phyloP scores from a whole-genome alignment of 139 green algal species.

The Picochlorum sp. region DNA sequence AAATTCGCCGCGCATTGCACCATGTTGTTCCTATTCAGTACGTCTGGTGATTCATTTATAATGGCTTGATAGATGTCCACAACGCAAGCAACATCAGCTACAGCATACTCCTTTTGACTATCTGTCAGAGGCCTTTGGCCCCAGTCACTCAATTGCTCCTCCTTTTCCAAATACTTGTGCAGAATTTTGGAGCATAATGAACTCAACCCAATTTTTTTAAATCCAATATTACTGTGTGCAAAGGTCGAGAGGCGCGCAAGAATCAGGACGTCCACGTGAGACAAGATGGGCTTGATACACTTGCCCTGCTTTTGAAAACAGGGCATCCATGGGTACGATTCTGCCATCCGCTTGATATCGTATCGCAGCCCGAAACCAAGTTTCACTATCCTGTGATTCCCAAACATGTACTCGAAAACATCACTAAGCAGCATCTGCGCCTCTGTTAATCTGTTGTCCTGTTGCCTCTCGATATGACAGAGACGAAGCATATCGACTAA shows the following conservation, averaged over 20 bases:
- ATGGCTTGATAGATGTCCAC: conserved; percentile 23
- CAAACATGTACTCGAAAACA: conserved; percentile 12
- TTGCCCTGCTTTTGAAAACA: conserved; percentile 14
- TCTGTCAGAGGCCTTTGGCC: conserved; percentile 16
- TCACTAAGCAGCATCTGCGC: conserved; percentile 11
- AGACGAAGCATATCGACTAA: conserved; percentile 25
- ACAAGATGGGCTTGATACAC: conserved; percentile 5
- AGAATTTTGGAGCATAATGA: conserved; percentile 13
- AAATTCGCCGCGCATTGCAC: conserved; percentile 2
- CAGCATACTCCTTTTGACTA: conserved; percentile 26
- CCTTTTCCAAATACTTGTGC: conserved; percentile 23
- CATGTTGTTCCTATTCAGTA: conserved; percentile 1
- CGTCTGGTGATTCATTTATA: background rate
- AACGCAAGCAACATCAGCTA: conserved; percentile 20
- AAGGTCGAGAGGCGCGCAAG: conserved; percentile 9
- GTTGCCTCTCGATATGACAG: background rate
- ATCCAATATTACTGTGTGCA: background rate
- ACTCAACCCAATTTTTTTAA: conserved; percentile 17
- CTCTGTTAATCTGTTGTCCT: background rate
- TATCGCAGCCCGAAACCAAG: conserved; percentile 23
- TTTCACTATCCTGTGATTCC: conserved; percentile 17
- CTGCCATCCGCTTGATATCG: conserved; percentile 17
- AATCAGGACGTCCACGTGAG: conserved; percentile 22
- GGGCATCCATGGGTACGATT: conserved; percentile 29
- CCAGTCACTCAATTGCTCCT: conserved; percentile 31